Conservation (phyloP, 495 filamentous ascomycete species). For the Aspergillus wentii region DNA sequence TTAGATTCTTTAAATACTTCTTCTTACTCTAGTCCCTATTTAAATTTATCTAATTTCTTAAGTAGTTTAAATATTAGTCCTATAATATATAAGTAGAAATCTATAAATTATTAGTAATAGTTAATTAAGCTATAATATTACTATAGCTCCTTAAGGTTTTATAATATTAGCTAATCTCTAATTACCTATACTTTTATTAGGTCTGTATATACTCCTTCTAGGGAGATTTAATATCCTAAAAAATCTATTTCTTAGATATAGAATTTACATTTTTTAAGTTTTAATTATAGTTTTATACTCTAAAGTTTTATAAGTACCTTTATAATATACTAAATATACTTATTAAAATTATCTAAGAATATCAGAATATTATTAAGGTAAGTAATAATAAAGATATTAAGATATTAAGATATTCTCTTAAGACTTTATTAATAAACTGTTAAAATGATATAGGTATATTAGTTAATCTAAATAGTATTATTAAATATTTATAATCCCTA, state of each 20-base stretch:
- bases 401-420: constrained; percentile 8
- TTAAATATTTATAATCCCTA: constrained; percentile 10
- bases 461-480: constrained; percentile 15
- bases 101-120: constrained; percentile 11
- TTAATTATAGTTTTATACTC: constrained; percentile 4
- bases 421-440: constrained; percentile 9
- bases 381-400: constrained; percentile 7
- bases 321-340: constrained; percentile 8
- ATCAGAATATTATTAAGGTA: constrained; percentile 15
- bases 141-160: constrained; percentile 8
- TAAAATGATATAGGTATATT: constrained; percentile 11
- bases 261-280: constrained; percentile 15
- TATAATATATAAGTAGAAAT: constrained; percentile 3
- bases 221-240: constrained; percentile 7
- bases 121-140: constrained; percentile 8
- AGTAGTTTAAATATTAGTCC: constrained; percentile 3
- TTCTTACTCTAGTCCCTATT: constrained; percentile 3
- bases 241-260: constrained; percentile 6
- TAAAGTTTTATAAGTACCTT: constrained; percentile 2
- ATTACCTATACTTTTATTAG: constrained; percentile 10
- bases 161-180: constrained; percentile 1
- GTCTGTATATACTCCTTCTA: constrained; percentile 5
- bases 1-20: constrained; percentile 10
- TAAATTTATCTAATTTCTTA: constrained; percentile 5
- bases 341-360: constrained; percentile 5